These are phyloP conservation scores for Brassica hybrid DNA, from an alignment of 441 rosid species.

Conservation along the genomic window DNA sequence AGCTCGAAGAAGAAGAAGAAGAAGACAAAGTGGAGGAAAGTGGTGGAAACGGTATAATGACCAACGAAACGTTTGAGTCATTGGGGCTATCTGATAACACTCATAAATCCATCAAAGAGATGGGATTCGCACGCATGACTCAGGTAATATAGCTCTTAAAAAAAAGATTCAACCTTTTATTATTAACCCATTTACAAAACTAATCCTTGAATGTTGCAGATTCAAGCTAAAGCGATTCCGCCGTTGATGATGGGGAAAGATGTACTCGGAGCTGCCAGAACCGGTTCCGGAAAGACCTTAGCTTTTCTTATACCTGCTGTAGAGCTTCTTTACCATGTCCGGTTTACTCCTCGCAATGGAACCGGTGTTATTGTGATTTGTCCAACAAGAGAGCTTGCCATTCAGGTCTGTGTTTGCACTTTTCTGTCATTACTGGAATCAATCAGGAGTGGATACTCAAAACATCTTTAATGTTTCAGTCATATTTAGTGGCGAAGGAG, in stretches of 20 bases:
- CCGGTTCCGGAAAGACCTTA: constrained; percentile 93
- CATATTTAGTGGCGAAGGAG: constrained; percentile 89
- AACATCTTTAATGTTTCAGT: constrained; percentile 45
- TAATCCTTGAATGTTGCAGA: constrained; percentile 44
- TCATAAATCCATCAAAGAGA: constrained; percentile 68
- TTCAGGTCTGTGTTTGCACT: constrained; percentile 57
- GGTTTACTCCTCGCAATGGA: constrained; percentile 77
- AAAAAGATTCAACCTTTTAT: constrained; percentile 1
- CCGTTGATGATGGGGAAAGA: constrained; percentile 78
- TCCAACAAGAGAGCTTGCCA: constrained; percentile 97
- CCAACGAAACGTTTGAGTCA: constrained; percentile 69
- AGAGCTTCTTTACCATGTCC: constrained; percentile 71
- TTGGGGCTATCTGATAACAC: constrained; percentile 72
- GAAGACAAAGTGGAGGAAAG: constrained; percentile 41
- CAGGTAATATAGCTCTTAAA: constrained; percentile 50
- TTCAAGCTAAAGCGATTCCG: constrained; percentile 89
- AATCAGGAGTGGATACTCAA: not conserved
- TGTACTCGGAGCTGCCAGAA: constrained; percentile 96
- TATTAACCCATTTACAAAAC: not conserved
- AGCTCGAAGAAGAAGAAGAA: constrained; percentile 30
- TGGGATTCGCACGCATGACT: constrained; percentile 74
- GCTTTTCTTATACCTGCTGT: constrained; percentile 88
- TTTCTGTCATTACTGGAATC: not conserved
- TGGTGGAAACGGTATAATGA: constrained; percentile 70
- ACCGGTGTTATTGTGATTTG: constrained; percentile 86